Evolutionary conservation across 1,139 yeast genomes (phyloP).

Genomic region (Pichia sp.): DNA sequence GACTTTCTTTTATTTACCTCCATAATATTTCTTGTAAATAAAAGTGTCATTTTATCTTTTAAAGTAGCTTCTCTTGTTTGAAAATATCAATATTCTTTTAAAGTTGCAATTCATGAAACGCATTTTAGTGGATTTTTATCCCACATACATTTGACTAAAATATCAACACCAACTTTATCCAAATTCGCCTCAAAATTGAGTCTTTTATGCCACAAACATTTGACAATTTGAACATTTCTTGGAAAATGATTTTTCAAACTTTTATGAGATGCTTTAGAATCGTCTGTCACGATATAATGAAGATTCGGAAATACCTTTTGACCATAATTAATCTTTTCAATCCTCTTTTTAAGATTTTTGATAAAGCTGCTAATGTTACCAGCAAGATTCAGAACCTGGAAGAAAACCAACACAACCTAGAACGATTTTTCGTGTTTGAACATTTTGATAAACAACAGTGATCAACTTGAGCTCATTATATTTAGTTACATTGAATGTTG

Average conservation of each 20-base stretch:
- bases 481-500: not conserved
- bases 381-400: not conserved
- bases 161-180: not conserved
- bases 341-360: not conserved
- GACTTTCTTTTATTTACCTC: no score
- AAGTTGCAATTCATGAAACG: no score
- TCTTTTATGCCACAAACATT: not conserved
- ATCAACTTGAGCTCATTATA: not conserved
- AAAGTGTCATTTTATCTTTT: no score
- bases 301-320: not conserved
- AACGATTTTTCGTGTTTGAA: not conserved
- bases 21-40: no score
- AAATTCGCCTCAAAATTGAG: not conserved
- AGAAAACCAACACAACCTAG: not conserved
- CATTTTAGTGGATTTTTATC: not conserved
- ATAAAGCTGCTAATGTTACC: not conserved
- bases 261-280: not conserved
- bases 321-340: not conserved
- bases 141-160: not conserved
- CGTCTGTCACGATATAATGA: not conserved
- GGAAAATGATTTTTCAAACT: not conserved
- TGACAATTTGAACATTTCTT: not conserved
- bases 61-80: no score
- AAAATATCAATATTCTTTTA: no score
- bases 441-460: not conserved